A percentile compares a stretch with the other conserved stretches of the same genome.
These are phyloP conservation scores for Monosporascus sp. DNA, from an alignment of 2,329 filamentous ascomycete genomes.

Conservation along the genomic window DNA sequence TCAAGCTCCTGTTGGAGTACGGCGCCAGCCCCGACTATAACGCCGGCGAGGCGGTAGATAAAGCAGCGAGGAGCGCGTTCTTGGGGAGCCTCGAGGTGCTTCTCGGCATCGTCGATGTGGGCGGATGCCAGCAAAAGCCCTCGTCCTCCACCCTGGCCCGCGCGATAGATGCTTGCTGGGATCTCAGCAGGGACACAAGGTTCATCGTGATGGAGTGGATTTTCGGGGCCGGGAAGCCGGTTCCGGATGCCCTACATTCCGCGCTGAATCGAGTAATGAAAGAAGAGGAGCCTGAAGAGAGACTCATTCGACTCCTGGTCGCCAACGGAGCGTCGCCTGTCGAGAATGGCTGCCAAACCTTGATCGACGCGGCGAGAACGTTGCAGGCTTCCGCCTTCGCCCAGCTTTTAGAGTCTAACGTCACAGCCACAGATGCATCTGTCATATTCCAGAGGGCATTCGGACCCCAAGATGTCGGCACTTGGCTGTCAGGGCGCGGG, in stretches of 20 bases:
- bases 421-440: conserved; percentile 38
- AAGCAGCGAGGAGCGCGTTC: conserved; percentile 47
- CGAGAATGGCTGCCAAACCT: conserved; percentile 45
- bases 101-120: conserved; percentile 40
- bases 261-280: conserved; percentile 47
- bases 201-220: conserved; percentile 45
- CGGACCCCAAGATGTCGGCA: conserved; percentile 30
- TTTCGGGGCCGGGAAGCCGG: conserved; percentile 44
- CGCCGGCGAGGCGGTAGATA: conserved; percentile 50
- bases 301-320: conserved; percentile 43
- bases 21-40: conserved; percentile 53
- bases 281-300: conserved; percentile 45
- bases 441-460: conserved; percentile 42
- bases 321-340: conserved; percentile 47
- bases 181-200: conserved; percentile 42
- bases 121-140: conserved; percentile 39
- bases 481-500: conserved; percentile 44
- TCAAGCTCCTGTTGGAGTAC: conserved; percentile 44
- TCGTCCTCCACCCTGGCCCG: conserved; percentile 42
- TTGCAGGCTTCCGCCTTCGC: conserved; percentile 34
- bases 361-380: conserved; percentile 43
- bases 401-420: conserved; percentile 36
- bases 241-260: conserved; percentile 45
- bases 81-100: conserved; percentile 46
- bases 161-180: conserved; percentile 50